Conservation (phyloP, 2,329 filamentous ascomycete genomes). For the Magnaporthiopsis poae region DNA sequence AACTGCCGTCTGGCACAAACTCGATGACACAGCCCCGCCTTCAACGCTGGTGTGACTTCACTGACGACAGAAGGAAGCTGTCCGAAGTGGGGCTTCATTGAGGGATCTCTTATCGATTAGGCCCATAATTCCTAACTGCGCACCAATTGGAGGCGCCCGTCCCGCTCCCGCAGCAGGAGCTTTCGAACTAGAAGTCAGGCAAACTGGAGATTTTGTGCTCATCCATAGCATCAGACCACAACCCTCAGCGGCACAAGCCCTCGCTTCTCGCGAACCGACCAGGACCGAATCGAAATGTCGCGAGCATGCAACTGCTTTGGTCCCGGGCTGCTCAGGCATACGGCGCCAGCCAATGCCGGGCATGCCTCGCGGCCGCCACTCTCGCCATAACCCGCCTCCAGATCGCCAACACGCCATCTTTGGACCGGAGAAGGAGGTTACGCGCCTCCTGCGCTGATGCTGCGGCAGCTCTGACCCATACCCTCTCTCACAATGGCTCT, state of each 20-base stretch:
- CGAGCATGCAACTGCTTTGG: constrained; percentile 58
- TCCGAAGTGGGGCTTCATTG: background rate
- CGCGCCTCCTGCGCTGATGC: too few species aligned
- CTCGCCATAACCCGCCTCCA: background rate
- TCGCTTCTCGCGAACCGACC: background rate
- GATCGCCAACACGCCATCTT: background rate
- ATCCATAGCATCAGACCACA: constrained; percentile 2
- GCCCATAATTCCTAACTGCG: background rate
- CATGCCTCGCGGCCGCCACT: constrained; percentile 39
- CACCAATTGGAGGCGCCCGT: background rate
- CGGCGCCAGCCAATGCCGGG: constrained; percentile 55
- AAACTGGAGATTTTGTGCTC: background rate
- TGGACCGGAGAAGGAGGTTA: background rate
- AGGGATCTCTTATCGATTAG: background rate
- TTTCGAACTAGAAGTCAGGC: background rate
- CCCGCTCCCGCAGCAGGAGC: background rate
- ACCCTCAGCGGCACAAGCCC: background rate
- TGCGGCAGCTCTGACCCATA: background rate
- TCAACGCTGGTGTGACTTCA: background rate
- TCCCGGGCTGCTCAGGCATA: constrained; percentile 55
- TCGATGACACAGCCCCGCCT: background rate
- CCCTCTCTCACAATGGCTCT: background rate
- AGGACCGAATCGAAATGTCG: constrained; percentile 22
- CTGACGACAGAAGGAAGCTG: background rate
- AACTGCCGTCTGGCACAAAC: background rate